These are phyloP conservation scores for Colletotrichum brevisporum DNA, from an alignment of 2,329 filamentous ascomycete genomes.

Conservation along the genomic window DNA sequence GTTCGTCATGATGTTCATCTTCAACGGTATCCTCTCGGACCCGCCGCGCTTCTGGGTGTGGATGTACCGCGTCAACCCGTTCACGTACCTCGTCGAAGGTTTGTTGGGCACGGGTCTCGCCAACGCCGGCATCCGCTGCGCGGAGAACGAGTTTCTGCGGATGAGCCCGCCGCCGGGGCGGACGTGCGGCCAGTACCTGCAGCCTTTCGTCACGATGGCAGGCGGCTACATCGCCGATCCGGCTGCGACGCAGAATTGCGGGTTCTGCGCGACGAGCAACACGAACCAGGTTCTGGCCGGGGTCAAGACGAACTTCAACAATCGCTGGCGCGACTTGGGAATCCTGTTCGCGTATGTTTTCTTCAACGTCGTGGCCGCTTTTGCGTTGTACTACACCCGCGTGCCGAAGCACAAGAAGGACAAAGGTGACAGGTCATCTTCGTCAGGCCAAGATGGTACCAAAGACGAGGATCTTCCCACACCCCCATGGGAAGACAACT, in stretches of 20 bases:
- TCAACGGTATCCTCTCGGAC: slow-evolving; percentile 79
- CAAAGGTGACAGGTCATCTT: slow-evolving; percentile 4
- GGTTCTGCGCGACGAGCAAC: slow-evolving; percentile 27
- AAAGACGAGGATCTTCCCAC: neutral
- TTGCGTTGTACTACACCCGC: slow-evolving; percentile 67
- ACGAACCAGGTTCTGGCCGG: slow-evolving; percentile 34
- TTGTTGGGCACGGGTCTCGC: slow-evolving; percentile 76
- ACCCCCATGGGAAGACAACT: neutral
- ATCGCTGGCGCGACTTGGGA: slow-evolving; percentile 71
- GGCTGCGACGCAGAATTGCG: slow-evolving; percentile 48
- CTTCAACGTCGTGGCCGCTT: slow-evolving; percentile 67
- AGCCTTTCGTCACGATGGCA: slow-evolving; percentile 56
- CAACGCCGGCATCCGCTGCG: slow-evolving; percentile 72
- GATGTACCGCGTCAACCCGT: slow-evolving; percentile 81
- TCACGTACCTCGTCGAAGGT: slow-evolving; percentile 80
- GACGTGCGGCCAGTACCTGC: slow-evolving; percentile 71
- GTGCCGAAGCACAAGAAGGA: slow-evolving; percentile 57
- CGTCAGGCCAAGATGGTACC: neutral
- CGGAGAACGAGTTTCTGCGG: slow-evolving; percentile 72
- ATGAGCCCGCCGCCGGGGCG: slow-evolving; percentile 69
- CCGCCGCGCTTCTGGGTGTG: slow-evolving; percentile 85
- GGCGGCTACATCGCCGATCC: slow-evolving; percentile 66
- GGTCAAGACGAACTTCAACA: slow-evolving; percentile 59
- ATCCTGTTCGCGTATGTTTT: slow-evolving; percentile 68
- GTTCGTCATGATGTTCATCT: slow-evolving; percentile 76